These are phyloP conservation scores for Liriodendron chinense DNA, from an alignment of 164 flowering plant species.

Conservation along the genomic window DNA sequence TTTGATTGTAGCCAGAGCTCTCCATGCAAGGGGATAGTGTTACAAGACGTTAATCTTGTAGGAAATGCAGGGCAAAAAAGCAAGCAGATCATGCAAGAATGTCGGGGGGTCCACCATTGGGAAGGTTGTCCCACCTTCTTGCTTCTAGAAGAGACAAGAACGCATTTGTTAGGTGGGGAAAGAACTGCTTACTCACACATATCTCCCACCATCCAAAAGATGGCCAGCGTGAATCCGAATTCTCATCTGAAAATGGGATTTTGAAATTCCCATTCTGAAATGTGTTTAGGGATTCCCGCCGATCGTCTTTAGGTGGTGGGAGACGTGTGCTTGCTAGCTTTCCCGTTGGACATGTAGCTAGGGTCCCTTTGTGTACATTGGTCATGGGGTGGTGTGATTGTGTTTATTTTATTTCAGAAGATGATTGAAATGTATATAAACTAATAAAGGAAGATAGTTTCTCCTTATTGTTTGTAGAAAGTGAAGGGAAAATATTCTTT, in stretches of 20 bases:
- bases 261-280: no score
- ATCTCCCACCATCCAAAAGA: no score
- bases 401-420: neutral
- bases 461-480: neutral
- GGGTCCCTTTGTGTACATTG: no score
- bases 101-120: conserved; percentile 19
- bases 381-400: neutral
- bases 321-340: no score
- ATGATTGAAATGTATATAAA: neutral
- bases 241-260: no score
- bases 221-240: no score
- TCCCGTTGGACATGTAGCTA: no score
- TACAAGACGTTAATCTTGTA: conserved; percentile 33
- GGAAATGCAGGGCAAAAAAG: conserved; percentile 5
- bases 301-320: no score
- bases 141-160: conserved; percentile 6
- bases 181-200: no score
- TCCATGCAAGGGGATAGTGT: conserved; percentile 40
- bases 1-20: conserved; percentile 42
- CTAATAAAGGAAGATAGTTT: neutral
- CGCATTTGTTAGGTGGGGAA: neutral
- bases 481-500: neutral
- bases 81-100: conserved; percentile 31
- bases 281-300: no score
- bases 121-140: conserved; percentile 12